phyloP scores from a whole-genome alignment of 495 filamentous ascomycete genomes.

The Xylaria acuta region DNA sequence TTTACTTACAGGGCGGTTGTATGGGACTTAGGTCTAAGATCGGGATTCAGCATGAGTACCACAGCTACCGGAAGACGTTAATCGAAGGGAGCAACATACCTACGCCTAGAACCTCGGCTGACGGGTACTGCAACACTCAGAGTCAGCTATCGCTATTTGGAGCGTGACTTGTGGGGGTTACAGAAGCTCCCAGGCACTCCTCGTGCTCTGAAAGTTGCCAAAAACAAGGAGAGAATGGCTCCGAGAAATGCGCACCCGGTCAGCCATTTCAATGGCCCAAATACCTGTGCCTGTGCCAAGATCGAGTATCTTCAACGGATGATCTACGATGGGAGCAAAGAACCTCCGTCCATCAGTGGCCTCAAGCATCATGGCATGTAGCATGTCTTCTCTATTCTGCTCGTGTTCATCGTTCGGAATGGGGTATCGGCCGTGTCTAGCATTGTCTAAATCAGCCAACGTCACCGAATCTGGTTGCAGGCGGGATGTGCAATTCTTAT shows the following conservation, averaged over 20 bases:
- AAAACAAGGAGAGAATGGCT: too few species aligned
- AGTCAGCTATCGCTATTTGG: too few species aligned
- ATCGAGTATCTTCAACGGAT: constrained; percentile 62
- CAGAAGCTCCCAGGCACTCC: too few species aligned
- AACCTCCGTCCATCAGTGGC: constrained; percentile 54
- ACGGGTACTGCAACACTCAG: too few species aligned
- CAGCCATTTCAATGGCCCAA: constrained; percentile 65
- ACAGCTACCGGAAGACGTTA: not conserved
- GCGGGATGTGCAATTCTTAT: not conserved
- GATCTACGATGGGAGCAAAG: constrained; percentile 55
- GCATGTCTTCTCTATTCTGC: constrained; percentile 50
- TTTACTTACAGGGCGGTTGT: constrained; percentile 50
- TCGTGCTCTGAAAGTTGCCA: too few species aligned
- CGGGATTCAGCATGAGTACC: constrained; percentile 36
- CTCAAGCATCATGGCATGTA: constrained; percentile 62
- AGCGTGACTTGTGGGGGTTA: too few species aligned
- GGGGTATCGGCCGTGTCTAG: constrained; percentile 31
- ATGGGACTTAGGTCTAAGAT: constrained; percentile 68
- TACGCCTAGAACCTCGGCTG: constrained; percentile 63
- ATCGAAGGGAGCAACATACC: not conserved
- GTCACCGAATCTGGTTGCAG: not conserved
- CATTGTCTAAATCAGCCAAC: not conserved
- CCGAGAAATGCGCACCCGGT: too few species aligned
- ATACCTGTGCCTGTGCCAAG: constrained; percentile 66
- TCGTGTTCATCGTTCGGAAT: constrained; percentile 40